Evolutionary conservation across 495 filamentous ascomycete species (phyloP), one percentile per base, ranked within the genome.

Genomic region (Penicillium coffeae): DNA sequence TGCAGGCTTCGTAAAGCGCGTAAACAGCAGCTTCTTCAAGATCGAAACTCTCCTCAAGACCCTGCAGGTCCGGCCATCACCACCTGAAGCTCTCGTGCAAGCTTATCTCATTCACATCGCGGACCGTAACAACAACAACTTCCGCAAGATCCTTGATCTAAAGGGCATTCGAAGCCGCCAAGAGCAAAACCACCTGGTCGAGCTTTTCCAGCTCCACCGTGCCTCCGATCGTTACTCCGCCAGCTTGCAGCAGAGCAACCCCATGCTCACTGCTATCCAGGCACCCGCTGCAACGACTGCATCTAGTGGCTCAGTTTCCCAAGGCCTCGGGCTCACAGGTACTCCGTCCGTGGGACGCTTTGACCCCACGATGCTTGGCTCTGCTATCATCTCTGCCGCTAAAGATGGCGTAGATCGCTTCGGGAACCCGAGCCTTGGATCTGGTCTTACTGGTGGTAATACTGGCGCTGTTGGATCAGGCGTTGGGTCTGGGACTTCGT

Each of bases 81-180:
- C 93, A 1, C 82, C 90, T 1, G 93, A 98, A 71, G 93, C 88
- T 4, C 84, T 98, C 21, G 90, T 97, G 2, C 93, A 96, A 71
- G 94, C 92, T 38, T 98, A 98, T 67, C 82, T 97, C 25, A 89
- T 94, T 62, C 88, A 95, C 69, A 90, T 97, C 54, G 88, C 84
- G 57, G 90, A 95, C 72, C 80, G 82, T 40, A 90, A 85, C 65
- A 88, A 96, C 63, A 80, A 85, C 51, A 98, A 98, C 73, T 98
- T 98, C 82, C 83, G 86, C 53, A 96, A 95, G 69, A 87, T 98
- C 49, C 85, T 98, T 32, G 93, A 98, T 39, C 78, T 96, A 52
- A 95, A 96, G 60, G 89, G 88, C 47, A 85, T 96, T 51, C 79
- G 87, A 55, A 72, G 70, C 48, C 87, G 86, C 51, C 76, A 78